phyloP scores from a whole-genome alignment of 2,329 filamentous ascomycete species.

The Parastagonospora avenae region DNA sequence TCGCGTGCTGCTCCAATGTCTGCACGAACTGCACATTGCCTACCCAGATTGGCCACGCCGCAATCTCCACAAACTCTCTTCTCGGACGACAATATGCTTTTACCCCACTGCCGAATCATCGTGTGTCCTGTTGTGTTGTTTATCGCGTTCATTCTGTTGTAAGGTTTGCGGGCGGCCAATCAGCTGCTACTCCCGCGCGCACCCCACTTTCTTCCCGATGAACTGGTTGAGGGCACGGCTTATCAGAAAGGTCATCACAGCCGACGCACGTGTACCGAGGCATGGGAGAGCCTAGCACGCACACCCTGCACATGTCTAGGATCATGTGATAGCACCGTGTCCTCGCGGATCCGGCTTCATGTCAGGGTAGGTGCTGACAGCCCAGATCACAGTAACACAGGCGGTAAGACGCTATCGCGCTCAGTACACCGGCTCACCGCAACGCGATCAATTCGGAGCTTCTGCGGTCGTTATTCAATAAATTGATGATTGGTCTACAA shows the following conservation, averaged over 20 bases:
- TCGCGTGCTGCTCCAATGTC: too few relatives aligned
- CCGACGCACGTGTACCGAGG: constrained; percentile 23
- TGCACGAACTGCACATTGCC: too few relatives aligned
- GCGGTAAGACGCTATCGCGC: neutral
- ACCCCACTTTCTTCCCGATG: constrained; percentile 1
- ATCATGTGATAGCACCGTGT: constrained; percentile 1
- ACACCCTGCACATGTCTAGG: neutral
- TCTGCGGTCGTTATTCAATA: too few relatives aligned
- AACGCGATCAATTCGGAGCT: too few relatives aligned
- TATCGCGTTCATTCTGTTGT: neutral
- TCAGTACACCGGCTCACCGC: too few relatives aligned
- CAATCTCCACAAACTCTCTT: too few relatives aligned
- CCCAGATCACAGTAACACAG: neutral
- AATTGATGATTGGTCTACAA: too few relatives aligned
- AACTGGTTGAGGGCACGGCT: constrained; percentile 13
- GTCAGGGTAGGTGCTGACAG: constrained; percentile 3
- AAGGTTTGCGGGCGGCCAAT: constrained; percentile 4
- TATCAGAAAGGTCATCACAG: constrained; percentile 13
- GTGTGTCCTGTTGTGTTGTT: neutral
- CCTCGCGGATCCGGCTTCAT: neutral
- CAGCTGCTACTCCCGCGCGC: too few relatives aligned
- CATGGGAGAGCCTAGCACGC: constrained; percentile 2
- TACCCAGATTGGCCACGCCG: too few relatives aligned
- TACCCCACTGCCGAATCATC: too few relatives aligned
- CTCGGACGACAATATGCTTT: too few relatives aligned